Evolutionary conservation across 2,329 filamentous ascomycete genomes (phyloP).

Genomic region (Neofusicoccum sp.): DNA sequence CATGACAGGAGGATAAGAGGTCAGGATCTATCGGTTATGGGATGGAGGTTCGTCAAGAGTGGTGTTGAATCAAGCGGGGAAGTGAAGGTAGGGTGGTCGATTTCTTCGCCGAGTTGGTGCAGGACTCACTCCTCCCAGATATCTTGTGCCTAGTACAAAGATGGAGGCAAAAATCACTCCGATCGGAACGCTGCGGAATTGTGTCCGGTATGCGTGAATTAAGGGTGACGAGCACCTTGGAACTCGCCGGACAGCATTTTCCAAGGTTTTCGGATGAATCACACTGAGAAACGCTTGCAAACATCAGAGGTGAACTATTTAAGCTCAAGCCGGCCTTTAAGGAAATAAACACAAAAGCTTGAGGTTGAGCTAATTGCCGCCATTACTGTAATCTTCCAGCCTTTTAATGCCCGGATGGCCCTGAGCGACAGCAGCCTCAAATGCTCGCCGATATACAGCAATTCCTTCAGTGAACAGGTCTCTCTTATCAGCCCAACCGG

Average conservation of each 20-base stretch:
- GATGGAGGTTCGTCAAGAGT: background rate
- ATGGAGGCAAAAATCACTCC: constrained; percentile 33
- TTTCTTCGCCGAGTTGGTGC: constrained; percentile 34
- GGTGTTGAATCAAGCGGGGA: background rate
- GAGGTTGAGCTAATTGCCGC: no score
- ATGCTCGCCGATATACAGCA: background rate
- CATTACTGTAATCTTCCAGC: no score
- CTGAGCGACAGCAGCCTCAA: background rate
- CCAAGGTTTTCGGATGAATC: no score
- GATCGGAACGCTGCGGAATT: constrained; percentile 35
- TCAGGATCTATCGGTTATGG: background rate
- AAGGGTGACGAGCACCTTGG: no score
- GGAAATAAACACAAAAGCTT: no score
- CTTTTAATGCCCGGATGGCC: background rate
- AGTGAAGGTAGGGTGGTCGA: background rate
- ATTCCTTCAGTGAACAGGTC: background rate
- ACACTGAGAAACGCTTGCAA: no score
- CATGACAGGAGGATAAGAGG: background rate
- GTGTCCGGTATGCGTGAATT: constrained; percentile 29
- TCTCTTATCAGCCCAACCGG: background rate
- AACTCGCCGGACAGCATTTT: no score
- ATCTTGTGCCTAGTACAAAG: constrained; percentile 34
- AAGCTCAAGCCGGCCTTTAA: no score
- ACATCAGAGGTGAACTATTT: no score
- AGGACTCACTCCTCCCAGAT: constrained; percentile 42